Evolutionary conservation across 495 filamentous ascomycete genomes (phyloP).

Genomic region (Talaromyces ruber): DNA sequence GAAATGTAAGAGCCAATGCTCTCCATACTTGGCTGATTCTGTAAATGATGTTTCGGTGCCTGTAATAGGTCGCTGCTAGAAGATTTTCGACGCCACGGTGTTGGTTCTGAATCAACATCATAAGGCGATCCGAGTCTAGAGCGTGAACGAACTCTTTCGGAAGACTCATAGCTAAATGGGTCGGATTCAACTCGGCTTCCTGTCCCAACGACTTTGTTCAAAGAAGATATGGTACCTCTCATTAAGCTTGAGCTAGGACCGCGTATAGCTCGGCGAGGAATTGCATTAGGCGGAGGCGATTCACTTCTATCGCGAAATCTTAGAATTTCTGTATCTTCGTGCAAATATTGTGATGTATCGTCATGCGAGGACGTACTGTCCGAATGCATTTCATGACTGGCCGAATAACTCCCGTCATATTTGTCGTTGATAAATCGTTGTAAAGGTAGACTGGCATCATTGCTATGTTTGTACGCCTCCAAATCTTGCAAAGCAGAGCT

Average conservation of each 20-base stretch:
- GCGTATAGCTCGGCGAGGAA: slow-evolving; percentile 6
- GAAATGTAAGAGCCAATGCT: slow-evolving; percentile 4
- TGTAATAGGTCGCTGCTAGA: neutral
- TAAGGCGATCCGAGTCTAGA: slow-evolving; percentile 2
- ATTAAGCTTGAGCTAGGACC: slow-evolving; percentile 5
- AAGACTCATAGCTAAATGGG: neutral
- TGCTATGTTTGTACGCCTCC: slow-evolving; percentile 18
- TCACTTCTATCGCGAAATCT: slow-evolving; percentile 1
- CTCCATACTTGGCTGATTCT: slow-evolving; percentile 6
- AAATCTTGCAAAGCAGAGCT: neutral
- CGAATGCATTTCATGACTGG: neutral
- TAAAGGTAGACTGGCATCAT: slow-evolving; percentile 32
- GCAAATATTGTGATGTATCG: neutral
- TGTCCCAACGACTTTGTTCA: slow-evolving; percentile 3
- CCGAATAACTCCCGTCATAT: neutral
- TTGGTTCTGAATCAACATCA: neutral
- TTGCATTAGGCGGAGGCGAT: slow-evolving; percentile 1
- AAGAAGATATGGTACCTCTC: slow-evolving; percentile 5
- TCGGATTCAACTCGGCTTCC: neutral
- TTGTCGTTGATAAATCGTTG: slow-evolving; percentile 40
- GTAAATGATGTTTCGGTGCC: slow-evolving; percentile 1
- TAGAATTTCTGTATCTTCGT: neutral
- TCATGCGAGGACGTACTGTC: neutral
- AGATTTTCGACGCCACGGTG: neutral
- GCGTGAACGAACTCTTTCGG: neutral